phyloP scores from a whole-genome alignment of 768 basidiomycete genomes.

The Boletus patriciae region DNA sequence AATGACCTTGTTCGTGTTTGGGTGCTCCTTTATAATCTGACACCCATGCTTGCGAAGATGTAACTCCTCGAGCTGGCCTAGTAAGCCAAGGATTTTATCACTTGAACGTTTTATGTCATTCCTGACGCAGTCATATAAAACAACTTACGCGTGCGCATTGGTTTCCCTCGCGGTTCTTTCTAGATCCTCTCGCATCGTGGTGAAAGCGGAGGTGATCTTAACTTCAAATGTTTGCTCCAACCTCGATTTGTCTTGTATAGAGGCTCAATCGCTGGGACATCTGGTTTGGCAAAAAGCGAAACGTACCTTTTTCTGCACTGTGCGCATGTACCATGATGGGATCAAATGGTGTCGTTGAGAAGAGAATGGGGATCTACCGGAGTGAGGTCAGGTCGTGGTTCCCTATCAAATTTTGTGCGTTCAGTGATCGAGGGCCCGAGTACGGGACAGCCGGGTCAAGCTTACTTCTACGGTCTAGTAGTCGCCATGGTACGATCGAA shows the following conservation, averaged over 20 bases:
- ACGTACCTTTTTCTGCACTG: conserved; percentile 17
- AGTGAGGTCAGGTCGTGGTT: conserved; percentile 4
- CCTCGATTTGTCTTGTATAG: conserved; percentile 10
- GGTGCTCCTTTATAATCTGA: conserved; percentile 8
- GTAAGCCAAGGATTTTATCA: conserved; percentile 16
- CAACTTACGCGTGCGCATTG: conserved; percentile 28
- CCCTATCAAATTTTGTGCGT: conserved; percentile 7
- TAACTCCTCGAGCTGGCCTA: conserved; percentile 25
- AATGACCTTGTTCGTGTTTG: conserved; percentile 19
- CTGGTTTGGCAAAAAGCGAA: neutral
- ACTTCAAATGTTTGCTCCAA: conserved; percentile 24
- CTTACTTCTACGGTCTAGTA: conserved; percentile 21
- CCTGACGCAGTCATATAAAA: neutral
- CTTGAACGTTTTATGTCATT: conserved; percentile 11
- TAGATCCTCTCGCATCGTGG: conserved; percentile 9
- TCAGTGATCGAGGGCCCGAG: neutral
- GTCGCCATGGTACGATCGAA: neutral
- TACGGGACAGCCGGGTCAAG: neutral
- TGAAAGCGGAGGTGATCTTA: conserved; percentile 20
- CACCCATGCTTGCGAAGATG: conserved; percentile 16
- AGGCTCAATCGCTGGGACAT: neutral
- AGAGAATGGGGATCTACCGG: conserved; percentile 12
- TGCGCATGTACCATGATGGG: neutral
- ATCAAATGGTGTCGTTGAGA: neutral
- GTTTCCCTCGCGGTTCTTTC: conserved; percentile 26